Conservation (phyloP, 495 filamentous ascomycete genomes). For the Rusavskia elegans region DNA sequence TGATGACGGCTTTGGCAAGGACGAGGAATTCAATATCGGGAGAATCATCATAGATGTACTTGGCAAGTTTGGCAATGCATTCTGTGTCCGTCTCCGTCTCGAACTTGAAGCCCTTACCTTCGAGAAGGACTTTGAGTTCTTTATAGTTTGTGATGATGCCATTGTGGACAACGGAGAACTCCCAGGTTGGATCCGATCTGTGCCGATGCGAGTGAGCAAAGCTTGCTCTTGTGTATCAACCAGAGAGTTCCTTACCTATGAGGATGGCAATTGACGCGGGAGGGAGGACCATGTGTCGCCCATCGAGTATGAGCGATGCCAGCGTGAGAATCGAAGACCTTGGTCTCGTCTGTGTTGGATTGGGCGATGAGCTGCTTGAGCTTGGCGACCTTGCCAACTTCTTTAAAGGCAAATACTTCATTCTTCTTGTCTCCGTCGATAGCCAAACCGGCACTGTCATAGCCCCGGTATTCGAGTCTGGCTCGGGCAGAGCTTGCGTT, state of each 20-base stretch:
- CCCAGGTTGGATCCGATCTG: conserved; percentile 71
- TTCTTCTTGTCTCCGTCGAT: conserved; percentile 98
- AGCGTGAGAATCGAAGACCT: conserved; percentile 91
- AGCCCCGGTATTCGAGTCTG: conserved; percentile 26
- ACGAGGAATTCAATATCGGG: conserved; percentile 90
- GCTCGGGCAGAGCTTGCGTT: neutral
- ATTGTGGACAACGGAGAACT: conserved; percentile 97
- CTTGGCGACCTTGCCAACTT: conserved; percentile 96
- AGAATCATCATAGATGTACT: conserved; percentile 95
- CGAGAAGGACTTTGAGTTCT: conserved; percentile 84
- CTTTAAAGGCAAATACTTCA: conserved; percentile 93
- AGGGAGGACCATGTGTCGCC: conserved; percentile 93
- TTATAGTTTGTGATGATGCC: conserved; percentile 99
- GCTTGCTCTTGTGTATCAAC: no score
- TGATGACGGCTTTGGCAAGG: conserved; percentile 91
- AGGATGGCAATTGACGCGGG: conserved; percentile 90
- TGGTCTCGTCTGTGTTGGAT: conserved; percentile 65
- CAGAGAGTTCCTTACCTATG: conserved; percentile 49
- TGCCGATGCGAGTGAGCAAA: neutral
- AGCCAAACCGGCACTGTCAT: conserved; percentile 92
- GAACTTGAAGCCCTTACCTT: conserved; percentile 91
- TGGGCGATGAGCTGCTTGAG: conserved; percentile 83
- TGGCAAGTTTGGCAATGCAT: conserved; percentile 96
- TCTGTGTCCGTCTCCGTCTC: conserved; percentile 99
- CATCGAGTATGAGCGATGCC: conserved; percentile 98